Evolutionary conservation across 257 asterid species (phyloP), one percentile per base, ranked within the genome.

Genomic region (Lantana camara): DNA sequence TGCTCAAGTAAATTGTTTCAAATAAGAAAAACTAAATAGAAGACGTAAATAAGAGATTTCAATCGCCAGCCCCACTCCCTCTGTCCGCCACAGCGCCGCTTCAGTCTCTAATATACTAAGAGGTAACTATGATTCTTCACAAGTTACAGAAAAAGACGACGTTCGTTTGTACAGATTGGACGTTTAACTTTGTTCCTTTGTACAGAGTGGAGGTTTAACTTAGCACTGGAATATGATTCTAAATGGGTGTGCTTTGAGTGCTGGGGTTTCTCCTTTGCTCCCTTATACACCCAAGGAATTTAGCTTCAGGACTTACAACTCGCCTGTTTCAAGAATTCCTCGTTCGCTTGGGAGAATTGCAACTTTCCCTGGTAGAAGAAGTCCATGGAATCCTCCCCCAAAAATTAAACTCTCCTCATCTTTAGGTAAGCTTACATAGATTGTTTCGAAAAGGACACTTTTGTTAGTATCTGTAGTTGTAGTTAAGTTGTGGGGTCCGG

Each of bases 191-290:
- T 4, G 4, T 27, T 15, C 55, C 64, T 13, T 37, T 8, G 17
- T 38, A n/a, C 47, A 79, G 75, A 71, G 63, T 60, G 66, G 70
- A 72, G 37, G 32, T 66, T 66, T 46, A 60, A 23, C 35, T 44
- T 10, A 29, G 65, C 54, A 75, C 55, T 74, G 63, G 72, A 82
- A 71, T 69, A 84, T 90, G 94, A 71, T 66, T 75, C 75, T 80
- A 1, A 75, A 57, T 60, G 94, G 90, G 21, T 71, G 82, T 68
- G 68, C 59, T 51, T 56, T 64, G 57, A 81, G 63, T 55, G 50
- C 79, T 76, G 81, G 82, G 63, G 76, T 68, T 65, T 55, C 68
- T 40, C 67, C 58, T 64, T 44, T 52, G 73, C 44, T 55, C 42
- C 76, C 87, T 53, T 73, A 48, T 55, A 64, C 40, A 52, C 67